A percentile compares a stretch with the other conserved stretches of the same genome.
phyloP scores from a whole-genome alignment of 169 alveolate genomes.

The Ichthyophthirius multifiliis region DNA sequence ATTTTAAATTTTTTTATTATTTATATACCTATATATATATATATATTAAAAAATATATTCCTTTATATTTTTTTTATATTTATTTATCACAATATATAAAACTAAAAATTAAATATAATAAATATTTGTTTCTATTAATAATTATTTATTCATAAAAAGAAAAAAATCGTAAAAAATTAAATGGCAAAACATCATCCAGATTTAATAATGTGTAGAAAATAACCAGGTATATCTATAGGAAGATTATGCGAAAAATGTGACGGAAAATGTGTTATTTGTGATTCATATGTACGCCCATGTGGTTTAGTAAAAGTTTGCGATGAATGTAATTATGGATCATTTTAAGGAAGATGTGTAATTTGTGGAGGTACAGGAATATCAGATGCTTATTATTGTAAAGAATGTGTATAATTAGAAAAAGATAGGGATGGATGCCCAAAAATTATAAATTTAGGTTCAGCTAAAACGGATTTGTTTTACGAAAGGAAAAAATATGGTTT shows the following conservation, averaged over 20 bases:
- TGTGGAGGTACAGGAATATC: slow-evolving; percentile 99
- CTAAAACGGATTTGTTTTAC: slow-evolving; percentile 96
- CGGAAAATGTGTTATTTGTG: slow-evolving; percentile 99
- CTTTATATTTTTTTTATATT: too few relatives aligned
- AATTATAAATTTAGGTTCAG: slow-evolving; percentile 97
- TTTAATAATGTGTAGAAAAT: slow-evolving; percentile 97
- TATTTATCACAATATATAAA: too few relatives aligned
- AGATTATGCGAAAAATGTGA: slow-evolving; percentile 98
- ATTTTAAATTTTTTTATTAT: too few relatives aligned
- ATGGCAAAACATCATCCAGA: slow-evolving; percentile 89
- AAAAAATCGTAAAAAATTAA: too few relatives aligned
- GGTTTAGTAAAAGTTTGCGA: slow-evolving; percentile 97
- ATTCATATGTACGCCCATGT: slow-evolving; percentile 97
- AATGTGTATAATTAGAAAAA: slow-evolving; percentile 96
- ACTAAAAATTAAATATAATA: too few relatives aligned
- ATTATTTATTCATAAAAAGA: too few relatives aligned
- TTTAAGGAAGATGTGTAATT: slow-evolving; percentile 97
- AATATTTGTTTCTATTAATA: too few relatives aligned
- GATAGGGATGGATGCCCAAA: slow-evolving; percentile 99
- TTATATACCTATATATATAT: too few relatives aligned
- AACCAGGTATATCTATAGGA: slow-evolving; percentile 98
- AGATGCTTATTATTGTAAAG: slow-evolving; percentile 98
- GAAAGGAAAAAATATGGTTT: slow-evolving; percentile 94
- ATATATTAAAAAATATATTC: too few relatives aligned
- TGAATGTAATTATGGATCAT: slow-evolving; percentile 98